Evolutionary conservation across 2,329 filamentous ascomycete species (phyloP), one percentile per base, ranked within the genome.

Genomic region (Xylaria sp.): DNA sequence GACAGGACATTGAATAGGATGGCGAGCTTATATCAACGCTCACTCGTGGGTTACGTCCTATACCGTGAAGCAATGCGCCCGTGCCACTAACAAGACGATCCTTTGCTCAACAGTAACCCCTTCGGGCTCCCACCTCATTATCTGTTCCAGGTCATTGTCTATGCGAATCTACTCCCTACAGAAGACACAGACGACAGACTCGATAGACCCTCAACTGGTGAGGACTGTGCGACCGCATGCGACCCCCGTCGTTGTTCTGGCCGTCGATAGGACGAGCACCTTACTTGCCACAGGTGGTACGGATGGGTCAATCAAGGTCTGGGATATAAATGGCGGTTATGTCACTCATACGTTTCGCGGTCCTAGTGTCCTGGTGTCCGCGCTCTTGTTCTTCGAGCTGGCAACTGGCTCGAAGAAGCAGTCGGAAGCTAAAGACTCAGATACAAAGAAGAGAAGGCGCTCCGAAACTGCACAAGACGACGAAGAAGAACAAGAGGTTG

Each of bases 301-400:
- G 3, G 96, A 99, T 78, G 96, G 96, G 28, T 89, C 92, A 0
- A 93, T 98, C 75, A 99, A 99, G 80, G 91, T 99, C 62, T 99
- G 95, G 95, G 96, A 99, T 81, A 94, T 99, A 68, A 86, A 87
- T 59, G 93, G 91, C 54, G 96, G 96, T 25, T 98, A 92, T 80
- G 90, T 94, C 39, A 99, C 97, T 33, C 96, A 99, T 81, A 97
- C 94, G 0, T 97, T 99, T 80, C 92, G 95, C 74, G 94, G 94
- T 1, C 95, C 97, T 66, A 94, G 94, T 68, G 94, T 96, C 10
- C 87, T 99, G 25, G 89, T 99, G 4, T 97, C 96, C 13, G 94
- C 96, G 0, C 85, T 99, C 20, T 91, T 91, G 75, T 98, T 99
- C 81, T 99, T 98, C 79, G 91, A 97, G 77, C 85, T 93, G 18